These are phyloP conservation scores for Ascochyta viciae-villosae DNA, from an alignment of 2,329 filamentous ascomycete genomes.

Conservation along the genomic window DNA sequence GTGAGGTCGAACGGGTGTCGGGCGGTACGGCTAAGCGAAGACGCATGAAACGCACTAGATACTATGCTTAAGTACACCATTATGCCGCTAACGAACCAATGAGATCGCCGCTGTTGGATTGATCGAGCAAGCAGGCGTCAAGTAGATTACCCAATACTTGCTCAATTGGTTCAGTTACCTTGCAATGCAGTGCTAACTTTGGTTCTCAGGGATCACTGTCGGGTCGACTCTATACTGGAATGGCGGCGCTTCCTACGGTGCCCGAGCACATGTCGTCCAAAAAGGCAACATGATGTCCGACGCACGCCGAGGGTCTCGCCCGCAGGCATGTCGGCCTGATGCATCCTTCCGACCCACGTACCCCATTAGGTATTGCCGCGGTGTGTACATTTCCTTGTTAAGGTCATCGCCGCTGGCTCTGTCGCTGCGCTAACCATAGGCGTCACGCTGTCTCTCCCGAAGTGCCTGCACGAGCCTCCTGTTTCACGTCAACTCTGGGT, in stretches of 20 bases:
- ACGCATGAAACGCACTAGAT: slow-evolving; percentile 40
- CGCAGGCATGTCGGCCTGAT: slow-evolving; percentile 8
- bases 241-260: slow-evolving; percentile 12
- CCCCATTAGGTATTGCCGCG: slow-evolving; percentile 11
- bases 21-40: slow-evolving; percentile 26
- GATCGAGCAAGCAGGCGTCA: slow-evolving; percentile 22
- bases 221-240: slow-evolving; percentile 1
- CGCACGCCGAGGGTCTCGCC: slow-evolving; percentile 13
- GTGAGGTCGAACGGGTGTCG: slow-evolving; percentile 22
- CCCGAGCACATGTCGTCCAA: slow-evolving; percentile 5
- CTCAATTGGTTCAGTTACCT: slow-evolving; percentile 16
- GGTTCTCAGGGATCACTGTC: not conserved
- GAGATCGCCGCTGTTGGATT: not conserved
- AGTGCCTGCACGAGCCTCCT: slow-evolving; percentile 19
- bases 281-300: slow-evolving; percentile 2
- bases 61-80: slow-evolving; percentile 24
- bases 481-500: slow-evolving; percentile 26
- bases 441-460: slow-evolving; percentile 21
- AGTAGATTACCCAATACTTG: slow-evolving; percentile 17
- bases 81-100: slow-evolving; percentile 37
- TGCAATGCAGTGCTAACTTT: slow-evolving; percentile 7
- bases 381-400: slow-evolving; percentile 11
- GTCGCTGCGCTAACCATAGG: slow-evolving; percentile 14
- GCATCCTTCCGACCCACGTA: slow-evolving; percentile 16
- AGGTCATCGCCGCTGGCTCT: slow-evolving; percentile 12